Base-by-base conservation (phyloP, 306 rosid species). In the Cucurbita maxima region DNA sequence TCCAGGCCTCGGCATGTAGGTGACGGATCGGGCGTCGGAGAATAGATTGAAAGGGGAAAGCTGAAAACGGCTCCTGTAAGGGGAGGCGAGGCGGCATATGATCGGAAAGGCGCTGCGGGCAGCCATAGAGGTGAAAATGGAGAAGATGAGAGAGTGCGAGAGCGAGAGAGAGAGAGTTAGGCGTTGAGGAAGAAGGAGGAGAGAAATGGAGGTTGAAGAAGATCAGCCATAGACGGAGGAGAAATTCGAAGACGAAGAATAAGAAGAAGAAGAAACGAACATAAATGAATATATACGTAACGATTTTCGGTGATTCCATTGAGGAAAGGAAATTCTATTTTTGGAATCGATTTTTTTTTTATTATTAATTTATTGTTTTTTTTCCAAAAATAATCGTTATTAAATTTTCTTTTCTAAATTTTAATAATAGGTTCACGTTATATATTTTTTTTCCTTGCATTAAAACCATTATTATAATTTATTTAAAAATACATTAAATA, bases 1-100 rank as follows among this genome's bases (percentile, higher is more conserved):
- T 9, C 71, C 71, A 0, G 71, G 71, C 71, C 71, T 64, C 2
- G 37, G 71, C 71, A 64, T 64, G 71, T 68, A 68, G 57, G 73
- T 22, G 56, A 45, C 20, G 22, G 73, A 47, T 68, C 73, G 55
- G 41, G 55, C 5, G 37, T 25, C 3, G 38, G 18, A 44, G 40
- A 5, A 14, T 18, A 12, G 67, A 13, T 38, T 58, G 63, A 25
- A 58, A 5, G 41, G 67, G 67, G 18, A 38, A 22, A 40, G 16
- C 8, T 52, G 34, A 37, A 13, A 61, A 61, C 12, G 22, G 13
- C 7, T 37, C 68, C 22, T 14, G 68, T 10, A 16, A 10, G 22
- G 47, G 51, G 69, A 61, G 30, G 36, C 7, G 73, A 68, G 13
- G 22, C 37, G 57, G 41, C 73, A 56, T 12, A 25, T 12, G 7